Evolutionary conservation across 169 alveolate genomes (phyloP).

Genomic region (Condylostoma magnum): DNA sequence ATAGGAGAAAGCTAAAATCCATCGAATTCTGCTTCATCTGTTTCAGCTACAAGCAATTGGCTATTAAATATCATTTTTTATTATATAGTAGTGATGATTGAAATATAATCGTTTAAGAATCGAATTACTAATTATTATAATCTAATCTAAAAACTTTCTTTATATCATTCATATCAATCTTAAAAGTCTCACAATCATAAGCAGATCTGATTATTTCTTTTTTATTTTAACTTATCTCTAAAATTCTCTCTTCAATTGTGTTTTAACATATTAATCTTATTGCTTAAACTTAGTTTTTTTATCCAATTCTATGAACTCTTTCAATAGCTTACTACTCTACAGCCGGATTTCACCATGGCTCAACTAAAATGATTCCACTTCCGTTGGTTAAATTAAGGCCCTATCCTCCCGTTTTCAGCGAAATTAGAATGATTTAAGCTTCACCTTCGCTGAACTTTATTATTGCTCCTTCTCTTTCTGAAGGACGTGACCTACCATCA

Average conservation of each 20-base stretch:
- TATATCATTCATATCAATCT: not conserved
- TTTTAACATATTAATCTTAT: constrained; percentile 74
- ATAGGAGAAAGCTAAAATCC: no score
- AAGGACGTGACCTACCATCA: constrained; percentile 53
- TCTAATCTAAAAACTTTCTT: no score
- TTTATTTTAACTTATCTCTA: constrained; percentile 63
- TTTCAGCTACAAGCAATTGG: no score
- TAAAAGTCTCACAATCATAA: not conserved
- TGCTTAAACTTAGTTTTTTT: constrained; percentile 76
- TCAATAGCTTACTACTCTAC: constrained; percentile 93
- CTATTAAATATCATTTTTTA: no score
- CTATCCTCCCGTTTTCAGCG: constrained; percentile 88
- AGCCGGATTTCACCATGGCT: constrained; percentile 93
- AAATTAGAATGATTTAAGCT: constrained; percentile 66
- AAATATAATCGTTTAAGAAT: no score
- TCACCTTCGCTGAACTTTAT: constrained; percentile 44
- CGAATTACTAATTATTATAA: no score
- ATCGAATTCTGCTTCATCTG: no score
- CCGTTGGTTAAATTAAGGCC: constrained; percentile 85
- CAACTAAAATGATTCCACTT: constrained; percentile 74
- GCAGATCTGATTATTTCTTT: constrained; percentile 40
- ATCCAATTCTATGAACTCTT: constrained; percentile 94
- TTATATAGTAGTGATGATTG: no score
- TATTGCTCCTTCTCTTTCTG: constrained; percentile 46
- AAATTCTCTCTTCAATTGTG: constrained; percentile 86